These are phyloP conservation scores for Phytopythium montanum DNA, from an alignment of 352 stramenopile genomes.

Conservation along the genomic window DNA sequence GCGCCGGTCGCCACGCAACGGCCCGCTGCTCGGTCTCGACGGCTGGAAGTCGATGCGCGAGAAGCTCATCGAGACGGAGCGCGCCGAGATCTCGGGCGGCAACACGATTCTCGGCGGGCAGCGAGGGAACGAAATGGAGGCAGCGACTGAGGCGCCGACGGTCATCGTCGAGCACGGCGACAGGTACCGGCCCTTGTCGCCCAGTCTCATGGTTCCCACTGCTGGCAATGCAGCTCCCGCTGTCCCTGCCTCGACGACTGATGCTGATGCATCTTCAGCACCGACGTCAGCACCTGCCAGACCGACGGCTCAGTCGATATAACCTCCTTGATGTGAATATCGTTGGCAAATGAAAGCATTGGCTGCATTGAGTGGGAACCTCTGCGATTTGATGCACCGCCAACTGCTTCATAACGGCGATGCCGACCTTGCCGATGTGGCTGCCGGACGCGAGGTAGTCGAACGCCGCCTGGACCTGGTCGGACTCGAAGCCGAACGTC, in stretches of 20 bases:
- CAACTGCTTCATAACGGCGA: slow-evolving; percentile 14
- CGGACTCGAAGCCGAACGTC: slow-evolving; percentile 18
- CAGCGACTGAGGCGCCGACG: slow-evolving; percentile 11
- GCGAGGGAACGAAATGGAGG: slow-evolving; percentile 15
- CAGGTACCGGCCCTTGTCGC: slow-evolving; percentile 38
- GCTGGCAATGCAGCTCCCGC: background rate
- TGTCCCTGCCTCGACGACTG: background rate
- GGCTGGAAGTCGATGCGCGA: slow-evolving; percentile 52
- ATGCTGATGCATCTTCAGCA: background rate
- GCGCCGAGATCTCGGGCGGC: slow-evolving; percentile 11
- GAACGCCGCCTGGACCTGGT: slow-evolving; percentile 23
- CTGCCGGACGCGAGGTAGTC: slow-evolving; percentile 15
- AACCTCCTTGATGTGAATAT: background rate
- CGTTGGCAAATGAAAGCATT: background rate
- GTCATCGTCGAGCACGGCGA: slow-evolving; percentile 37
- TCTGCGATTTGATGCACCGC: too few species aligned
- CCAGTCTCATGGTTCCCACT: slow-evolving; percentile 10
- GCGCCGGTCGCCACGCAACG: slow-evolving; percentile 12
- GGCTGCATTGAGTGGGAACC: background rate
- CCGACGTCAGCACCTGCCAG: background rate
- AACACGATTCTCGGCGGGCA: slow-evolving; percentile 6
- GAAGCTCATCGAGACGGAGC: slow-evolving; percentile 38
- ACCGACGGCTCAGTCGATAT: background rate
- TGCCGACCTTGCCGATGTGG: slow-evolving; percentile 27
- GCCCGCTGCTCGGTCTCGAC: slow-evolving; percentile 28